A percentile compares a stretch with the other conserved stretches of the same genome.
Evolutionary conservation across 179 eudicot genomes (phyloP).

Genomic region (Carnegiea gigantea): DNA sequence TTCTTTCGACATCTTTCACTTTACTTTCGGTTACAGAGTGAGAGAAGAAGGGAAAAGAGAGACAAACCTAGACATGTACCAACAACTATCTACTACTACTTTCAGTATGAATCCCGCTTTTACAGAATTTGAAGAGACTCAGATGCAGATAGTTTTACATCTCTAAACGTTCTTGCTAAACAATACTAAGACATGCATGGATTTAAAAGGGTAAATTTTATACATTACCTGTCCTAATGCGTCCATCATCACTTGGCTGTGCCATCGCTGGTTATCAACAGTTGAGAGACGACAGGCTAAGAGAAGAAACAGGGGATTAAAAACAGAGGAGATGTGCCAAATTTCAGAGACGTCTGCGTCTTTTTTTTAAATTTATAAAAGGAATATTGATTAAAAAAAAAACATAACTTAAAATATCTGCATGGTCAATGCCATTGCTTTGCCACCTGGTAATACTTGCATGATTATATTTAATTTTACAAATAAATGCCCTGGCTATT

Average conservation of each 20-base stretch:
- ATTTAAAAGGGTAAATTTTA: too few species aligned
- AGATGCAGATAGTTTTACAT: too few species aligned
- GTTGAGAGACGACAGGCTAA: not conserved
- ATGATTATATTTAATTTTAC: not conserved
- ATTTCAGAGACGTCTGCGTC: not conserved
- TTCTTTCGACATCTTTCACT: too few species aligned
- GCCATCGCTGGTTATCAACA: not conserved
- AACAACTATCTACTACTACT: too few species aligned
- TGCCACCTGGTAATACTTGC: not conserved
- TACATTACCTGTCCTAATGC: constrained; percentile 10
- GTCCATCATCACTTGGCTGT: constrained; percentile 19
- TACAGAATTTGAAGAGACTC: too few species aligned
- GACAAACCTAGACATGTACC: too few species aligned
- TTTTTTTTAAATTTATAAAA: not conserved
- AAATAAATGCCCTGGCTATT: not conserved
- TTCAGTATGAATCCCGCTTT: too few species aligned
- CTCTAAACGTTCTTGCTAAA: too few species aligned
- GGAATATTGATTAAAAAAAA: not conserved
- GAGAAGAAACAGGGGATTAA: not conserved
- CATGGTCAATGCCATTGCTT: not conserved
- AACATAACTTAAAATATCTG: not conserved
- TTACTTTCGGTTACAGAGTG: too few species aligned
- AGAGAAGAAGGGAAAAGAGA: too few species aligned
- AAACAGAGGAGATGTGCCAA: constrained; percentile 14
- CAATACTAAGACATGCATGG: too few species aligned